Evolutionary conservation across 1,284 basidiomycete species (phyloP).

Genomic region (Pascua sp.): DNA sequence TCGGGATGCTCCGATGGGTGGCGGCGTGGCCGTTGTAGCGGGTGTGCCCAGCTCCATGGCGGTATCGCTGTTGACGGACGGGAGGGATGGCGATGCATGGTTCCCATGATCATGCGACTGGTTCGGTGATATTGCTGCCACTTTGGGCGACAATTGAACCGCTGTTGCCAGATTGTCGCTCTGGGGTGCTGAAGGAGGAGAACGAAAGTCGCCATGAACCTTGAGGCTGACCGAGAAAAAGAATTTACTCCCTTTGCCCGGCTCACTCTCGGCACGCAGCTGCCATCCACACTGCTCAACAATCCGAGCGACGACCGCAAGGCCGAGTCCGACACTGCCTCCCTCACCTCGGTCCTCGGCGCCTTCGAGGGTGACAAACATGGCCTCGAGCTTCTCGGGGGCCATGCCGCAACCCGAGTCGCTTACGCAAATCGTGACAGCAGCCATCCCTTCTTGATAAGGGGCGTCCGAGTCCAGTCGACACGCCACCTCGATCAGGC

Average conservation of each 20-base stretch:
- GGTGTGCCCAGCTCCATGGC: too few relatives aligned
- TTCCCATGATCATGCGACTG: not conserved
- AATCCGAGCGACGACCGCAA: slow-evolving; percentile 78
- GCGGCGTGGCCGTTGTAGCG: too few relatives aligned
- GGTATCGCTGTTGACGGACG: too few relatives aligned
- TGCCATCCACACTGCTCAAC: slow-evolving; percentile 76
- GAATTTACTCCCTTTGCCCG: slow-evolving; percentile 68
- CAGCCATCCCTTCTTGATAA: slow-evolving; percentile 44
- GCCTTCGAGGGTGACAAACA: slow-evolving; percentile 83
- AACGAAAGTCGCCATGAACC: not conserved
- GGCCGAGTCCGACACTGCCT: slow-evolving; percentile 58
- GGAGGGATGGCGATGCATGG: too few relatives aligned
- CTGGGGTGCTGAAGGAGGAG: too few relatives aligned
- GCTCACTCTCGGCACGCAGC: slow-evolving; percentile 70
- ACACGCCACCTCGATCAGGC: slow-evolving; percentile 65
- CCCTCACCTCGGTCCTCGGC: slow-evolving; percentile 57
- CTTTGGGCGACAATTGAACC: too few relatives aligned
- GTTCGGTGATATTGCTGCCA: not conserved
- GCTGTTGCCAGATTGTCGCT: too few relatives aligned
- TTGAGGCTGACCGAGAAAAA: slow-evolving; percentile 44
- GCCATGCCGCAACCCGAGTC: slow-evolving; percentile 78
- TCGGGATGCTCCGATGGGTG: too few relatives aligned
- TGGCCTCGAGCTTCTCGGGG: slow-evolving; percentile 67
- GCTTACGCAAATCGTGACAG: slow-evolving; percentile 68
- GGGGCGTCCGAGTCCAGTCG: not conserved